Base-by-base conservation (phyloP, 805 yeast species). In the Diddensiella caesifluorescens region DNA sequence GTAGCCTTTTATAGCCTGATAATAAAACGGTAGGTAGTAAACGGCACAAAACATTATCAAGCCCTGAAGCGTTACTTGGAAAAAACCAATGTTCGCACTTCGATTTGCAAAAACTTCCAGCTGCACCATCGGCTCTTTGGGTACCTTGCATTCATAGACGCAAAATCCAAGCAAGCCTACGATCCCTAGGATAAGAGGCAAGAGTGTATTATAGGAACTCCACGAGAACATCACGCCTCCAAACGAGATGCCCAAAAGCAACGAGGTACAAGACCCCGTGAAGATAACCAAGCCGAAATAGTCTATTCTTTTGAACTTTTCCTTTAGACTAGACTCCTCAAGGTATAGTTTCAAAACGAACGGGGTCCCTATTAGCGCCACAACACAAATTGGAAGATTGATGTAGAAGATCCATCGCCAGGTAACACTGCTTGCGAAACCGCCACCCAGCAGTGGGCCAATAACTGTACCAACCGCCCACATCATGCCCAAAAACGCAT, bases 361-460 rank as follows among this genome's bases (percentile, higher is more conserved):
- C 3, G 67, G 36, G 13, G 75, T 55, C 5, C 68, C 48, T 0
- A 56, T 54, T 16, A 69, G 15, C 12, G 7, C 52, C 64, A 73
- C 55, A 43, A 70, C 16, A 10, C 53, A 48, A 3, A 54, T 38
- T 3, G 80, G 77, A 18, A 71, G 61, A 49, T 71, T 57, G 38
- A 70, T 52, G 51, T 70, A 73, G 51, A 71, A 78, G 41, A 74
- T 68, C 48, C 72, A 68, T 42, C 76, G 65, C 83, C 83, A 77
- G 3, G 60, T 56, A 4, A 67, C 57, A 32, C 52, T 51, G 53
- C 15, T 68, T 7, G 32, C 32, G 49, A 74, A 71, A 0, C 66
- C 74, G 30, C 77, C 71, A 60, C 77, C 73, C 5, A 74, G 46
- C 32, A 77, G 68, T 0, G 83, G 82, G 1, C 80, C 82, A 6